These are phyloP conservation scores for Arachis hypogaea DNA, from an alignment of 306 rosid species.

Conservation along the genomic window DNA sequence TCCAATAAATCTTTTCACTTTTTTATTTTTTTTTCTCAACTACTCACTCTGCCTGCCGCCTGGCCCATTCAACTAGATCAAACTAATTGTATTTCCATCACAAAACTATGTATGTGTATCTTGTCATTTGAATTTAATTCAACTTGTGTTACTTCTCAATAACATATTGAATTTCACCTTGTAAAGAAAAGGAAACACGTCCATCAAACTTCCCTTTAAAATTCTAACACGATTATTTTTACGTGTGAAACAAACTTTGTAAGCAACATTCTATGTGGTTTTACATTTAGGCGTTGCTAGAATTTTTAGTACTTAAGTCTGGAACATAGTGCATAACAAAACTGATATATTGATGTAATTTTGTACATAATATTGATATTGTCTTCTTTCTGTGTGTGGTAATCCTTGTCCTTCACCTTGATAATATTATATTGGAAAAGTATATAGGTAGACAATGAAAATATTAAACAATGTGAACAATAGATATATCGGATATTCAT, in stretches of 20 bases:
- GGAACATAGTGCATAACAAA: background rate
- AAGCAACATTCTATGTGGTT: background rate
- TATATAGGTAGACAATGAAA: too few species aligned
- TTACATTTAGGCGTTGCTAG: background rate
- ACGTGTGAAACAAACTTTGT: background rate
- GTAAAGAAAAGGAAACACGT: too few species aligned
- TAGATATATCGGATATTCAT: too few species aligned
- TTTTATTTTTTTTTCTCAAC: too few species aligned
- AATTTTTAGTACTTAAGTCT: background rate
- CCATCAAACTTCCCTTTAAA: background rate
- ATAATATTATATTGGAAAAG: too few species aligned
- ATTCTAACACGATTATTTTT: background rate
- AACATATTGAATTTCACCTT: background rate
- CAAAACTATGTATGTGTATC: background rate
- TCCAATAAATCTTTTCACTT: conserved; percentile 45
- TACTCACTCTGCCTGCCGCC: too few species aligned
- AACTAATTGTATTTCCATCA: too few species aligned
- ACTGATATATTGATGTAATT: background rate
- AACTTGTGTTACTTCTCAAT: too few species aligned
- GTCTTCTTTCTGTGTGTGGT: background rate
- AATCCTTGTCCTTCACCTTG: background rate
- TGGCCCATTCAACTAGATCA: too few species aligned
- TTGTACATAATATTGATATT: background rate
- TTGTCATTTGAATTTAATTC: too few species aligned
- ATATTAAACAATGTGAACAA: too few species aligned